phyloP scores from a whole-genome alignment of 768 basidiomycete genomes.

The Rhizopogon vinicolor region DNA sequence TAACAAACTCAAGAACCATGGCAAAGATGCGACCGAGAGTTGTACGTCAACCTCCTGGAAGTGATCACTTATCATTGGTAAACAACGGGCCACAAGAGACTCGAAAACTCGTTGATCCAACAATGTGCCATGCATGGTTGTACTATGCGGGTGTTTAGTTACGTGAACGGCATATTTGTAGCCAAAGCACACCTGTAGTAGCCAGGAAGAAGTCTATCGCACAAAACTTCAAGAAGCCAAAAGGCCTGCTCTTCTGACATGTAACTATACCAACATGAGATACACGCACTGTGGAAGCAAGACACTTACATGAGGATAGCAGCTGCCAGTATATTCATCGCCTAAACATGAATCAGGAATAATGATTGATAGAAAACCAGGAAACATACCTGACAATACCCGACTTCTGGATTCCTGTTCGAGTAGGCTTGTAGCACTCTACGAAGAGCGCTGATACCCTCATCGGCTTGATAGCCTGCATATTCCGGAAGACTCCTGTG shows the following conservation, averaged over 20 bases:
- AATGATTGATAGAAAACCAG: neutral
- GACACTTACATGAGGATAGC: slow-evolving; percentile 81
- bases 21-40: slow-evolving; percentile 91
- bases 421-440: slow-evolving; percentile 94
- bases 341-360: slow-evolving; percentile 37
- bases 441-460: slow-evolving; percentile 80
- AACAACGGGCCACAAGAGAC: slow-evolving; percentile 80
- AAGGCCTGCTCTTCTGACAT: slow-evolving; percentile 99
- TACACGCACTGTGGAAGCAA: neutral
- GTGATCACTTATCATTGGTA: slow-evolving; percentile 93
- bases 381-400: slow-evolving; percentile 80
- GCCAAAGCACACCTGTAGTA: slow-evolving; percentile 75
- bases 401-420: slow-evolving; percentile 88
- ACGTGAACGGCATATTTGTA: neutral
- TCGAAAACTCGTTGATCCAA: slow-evolving; percentile 99
- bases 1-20: slow-evolving; percentile 96
- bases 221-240: slow-evolving; percentile 93
- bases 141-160: slow-evolving; percentile 40
- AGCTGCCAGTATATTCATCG: slow-evolving; percentile 96
- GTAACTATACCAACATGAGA: slow-evolving; percentile 52
- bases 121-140: slow-evolving; percentile 97
- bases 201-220: slow-evolving; percentile 92
- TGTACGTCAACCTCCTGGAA: slow-evolving; percentile 91
- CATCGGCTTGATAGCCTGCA: slow-evolving; percentile 88
- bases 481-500: slow-evolving; percentile 96